phyloP scores from a whole-genome alignment of 2,329 filamentous ascomycete species.

The Arthrinium phaeospermum region DNA sequence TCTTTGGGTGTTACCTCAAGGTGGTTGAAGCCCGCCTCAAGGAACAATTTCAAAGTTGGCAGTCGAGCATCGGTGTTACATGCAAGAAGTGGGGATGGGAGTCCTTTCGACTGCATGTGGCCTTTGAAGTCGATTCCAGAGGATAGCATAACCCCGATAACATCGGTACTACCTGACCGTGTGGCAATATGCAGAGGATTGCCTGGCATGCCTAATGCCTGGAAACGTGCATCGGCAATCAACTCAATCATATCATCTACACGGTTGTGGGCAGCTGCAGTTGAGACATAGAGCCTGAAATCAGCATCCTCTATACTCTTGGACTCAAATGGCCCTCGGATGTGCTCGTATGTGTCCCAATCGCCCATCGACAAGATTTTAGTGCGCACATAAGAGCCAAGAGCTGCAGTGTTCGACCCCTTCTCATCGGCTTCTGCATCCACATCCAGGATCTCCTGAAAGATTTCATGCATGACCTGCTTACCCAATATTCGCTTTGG shows the following conservation, averaged over 20 bases:
- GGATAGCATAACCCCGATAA: not conserved
- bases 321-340: too few species aligned
- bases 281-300: too few species aligned
- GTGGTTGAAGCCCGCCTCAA: not conserved
- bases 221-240: not conserved
- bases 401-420: too few species aligned
- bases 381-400: too few species aligned
- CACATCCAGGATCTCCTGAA: too few species aligned
- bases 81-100: not conserved
- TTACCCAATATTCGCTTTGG: too few species aligned
- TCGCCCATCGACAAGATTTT: too few species aligned
- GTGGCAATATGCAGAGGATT: not conserved
- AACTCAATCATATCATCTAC: not conserved
- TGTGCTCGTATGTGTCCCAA: too few species aligned
- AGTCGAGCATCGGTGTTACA: not conserved
- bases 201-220: not conserved
- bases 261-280: too few species aligned
- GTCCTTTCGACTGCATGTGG: rapidly evolving
- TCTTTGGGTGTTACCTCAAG: not conserved
- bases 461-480: too few species aligned
- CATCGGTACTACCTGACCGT: not conserved
- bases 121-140: not conserved
- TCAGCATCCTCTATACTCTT: too few species aligned
- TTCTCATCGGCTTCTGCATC: too few species aligned
- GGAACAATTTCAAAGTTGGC: not conserved